Evolutionary conservation across 169 alveolate genomes (phyloP).

Genomic region (Eimeria necatrix): DNA sequence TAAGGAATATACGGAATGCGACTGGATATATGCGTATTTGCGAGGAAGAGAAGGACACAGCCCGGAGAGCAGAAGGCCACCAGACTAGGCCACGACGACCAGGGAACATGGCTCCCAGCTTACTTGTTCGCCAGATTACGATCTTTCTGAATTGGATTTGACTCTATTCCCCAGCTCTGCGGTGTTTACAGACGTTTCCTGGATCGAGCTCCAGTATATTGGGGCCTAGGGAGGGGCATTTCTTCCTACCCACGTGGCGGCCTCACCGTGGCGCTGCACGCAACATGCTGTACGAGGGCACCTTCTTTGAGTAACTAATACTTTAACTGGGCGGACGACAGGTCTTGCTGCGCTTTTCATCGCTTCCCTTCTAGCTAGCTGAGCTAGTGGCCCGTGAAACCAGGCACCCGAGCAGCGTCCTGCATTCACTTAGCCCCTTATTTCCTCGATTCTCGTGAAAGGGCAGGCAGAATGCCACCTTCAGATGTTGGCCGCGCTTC

Average conservation of each 20-base stretch:
- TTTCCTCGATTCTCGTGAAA: not conserved
- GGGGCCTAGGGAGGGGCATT: conserved; percentile 2
- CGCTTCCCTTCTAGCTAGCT: not conserved
- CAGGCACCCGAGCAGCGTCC: not conserved
- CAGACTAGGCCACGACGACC: not conserved
- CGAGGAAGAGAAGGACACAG: conserved; percentile 28
- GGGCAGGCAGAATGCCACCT: conserved; percentile 46
- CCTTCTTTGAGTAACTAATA: not conserved
- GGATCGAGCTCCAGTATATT: not conserved
- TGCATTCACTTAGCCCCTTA: not conserved
- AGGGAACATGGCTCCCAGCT: conserved; percentile 41
- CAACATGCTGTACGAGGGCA: not conserved
- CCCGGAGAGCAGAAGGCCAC: conserved; percentile 30
- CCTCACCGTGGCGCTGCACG: not conserved
- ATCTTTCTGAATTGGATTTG: not conserved
- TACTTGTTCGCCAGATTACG: not conserved
- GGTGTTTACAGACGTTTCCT: not conserved
- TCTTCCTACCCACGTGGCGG: not conserved
- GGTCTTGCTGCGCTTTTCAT: not conserved
- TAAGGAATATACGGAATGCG: not conserved
- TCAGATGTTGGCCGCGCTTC: conserved; percentile 62
- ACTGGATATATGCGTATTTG: not conserved
- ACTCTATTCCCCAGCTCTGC: not conserved
- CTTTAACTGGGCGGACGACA: not conserved
- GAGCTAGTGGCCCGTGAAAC: no score